Base-by-base conservation (phyloP, 495 filamentous ascomycete species). In the Tuber melanosporum region DNA sequence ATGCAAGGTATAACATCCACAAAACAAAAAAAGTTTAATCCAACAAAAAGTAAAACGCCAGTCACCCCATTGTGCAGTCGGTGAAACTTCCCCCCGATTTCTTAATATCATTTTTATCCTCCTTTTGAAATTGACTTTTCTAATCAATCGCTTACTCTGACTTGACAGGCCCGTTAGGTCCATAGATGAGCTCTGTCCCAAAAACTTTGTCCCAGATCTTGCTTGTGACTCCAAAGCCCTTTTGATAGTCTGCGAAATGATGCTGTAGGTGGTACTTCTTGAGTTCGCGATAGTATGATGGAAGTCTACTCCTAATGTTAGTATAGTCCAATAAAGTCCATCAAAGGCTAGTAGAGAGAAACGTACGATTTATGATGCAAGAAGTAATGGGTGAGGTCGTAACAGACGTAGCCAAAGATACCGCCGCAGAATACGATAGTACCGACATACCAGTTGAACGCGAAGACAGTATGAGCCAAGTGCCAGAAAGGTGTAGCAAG, bases 141-240 rank as follows among this genome's bases (percentile, higher is more conserved):
- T n/a, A n/a, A 36, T 14, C 26, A 12, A 36, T 19, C 43, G 45
- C 81, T 84, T 86, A 93, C 79, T 89, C 86, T 44, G 87, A 85
- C 87, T 92, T 93, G 42, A 84, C 83, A 46, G 83, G 86, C 73
- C 87, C 83, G 36, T 9, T 85, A 82, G 69, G 84, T 83, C 80
- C 80, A 70, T 83, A 83, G 2, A 82, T 73, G 44, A 99, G 85
- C 86, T 95, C 92, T 26, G 96, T 99, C 71, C 93, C 92, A 82
- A 99, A 99, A 1, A 98, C 85, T 15, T 85, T 85, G 84, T 99
- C 96, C 96, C 96, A 99, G 88, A 99, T 96, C 57, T 91, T 89
- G 86, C 92, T 97, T n/a, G 95, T 98, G 43, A 99, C 95, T 39
- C 96, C 96, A 78, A 98, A 99, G n/a, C 96, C 96, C 77, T 96